Conservation (phyloP, 2,329 filamentous ascomycete species). For the Claviceps sp. region DNA sequence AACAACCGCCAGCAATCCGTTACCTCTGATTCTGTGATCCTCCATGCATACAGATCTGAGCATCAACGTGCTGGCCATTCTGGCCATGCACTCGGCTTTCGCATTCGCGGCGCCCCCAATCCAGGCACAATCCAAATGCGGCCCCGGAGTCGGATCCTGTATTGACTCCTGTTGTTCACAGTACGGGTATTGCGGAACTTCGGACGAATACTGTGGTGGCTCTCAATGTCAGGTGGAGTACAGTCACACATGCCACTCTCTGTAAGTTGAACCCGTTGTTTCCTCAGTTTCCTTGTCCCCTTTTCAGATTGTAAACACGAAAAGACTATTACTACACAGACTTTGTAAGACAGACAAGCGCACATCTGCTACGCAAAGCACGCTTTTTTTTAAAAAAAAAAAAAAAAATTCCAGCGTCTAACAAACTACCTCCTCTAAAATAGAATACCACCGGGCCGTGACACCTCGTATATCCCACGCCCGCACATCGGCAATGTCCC, state of each 20-base stretch:
- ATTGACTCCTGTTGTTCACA: conserved; percentile 23
- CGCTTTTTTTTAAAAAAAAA: too few relatives aligned
- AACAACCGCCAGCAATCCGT: too few relatives aligned
- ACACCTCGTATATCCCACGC: conserved; percentile 19
- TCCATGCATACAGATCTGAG: background rate
- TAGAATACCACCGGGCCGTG: conserved; percentile 15
- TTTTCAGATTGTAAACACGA: too few relatives aligned
- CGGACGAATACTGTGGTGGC: conserved; percentile 21
- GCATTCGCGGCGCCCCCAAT: background rate
- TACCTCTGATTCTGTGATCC: background rate
- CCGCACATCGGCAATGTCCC: conserved; percentile 21
- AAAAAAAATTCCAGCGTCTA: too few relatives aligned
- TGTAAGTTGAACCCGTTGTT: conserved; percentile 17
- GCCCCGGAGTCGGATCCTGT: conserved; percentile 22
- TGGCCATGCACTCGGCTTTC: background rate
- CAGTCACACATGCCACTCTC: conserved; percentile 27
- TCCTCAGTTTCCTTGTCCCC: too few relatives aligned
- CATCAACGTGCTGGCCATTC: background rate
- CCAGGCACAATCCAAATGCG: conserved; percentile 12
- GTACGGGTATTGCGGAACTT: conserved; percentile 24
- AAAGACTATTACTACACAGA: too few relatives aligned
- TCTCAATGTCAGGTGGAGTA: conserved; percentile 26
- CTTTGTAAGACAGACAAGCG: too few relatives aligned
- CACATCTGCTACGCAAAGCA: background rate
- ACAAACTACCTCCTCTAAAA: too few relatives aligned